Conservation (phyloP, 1,284 basidiomycete genomes). For the Cutaneotrichosporon mucoides region DNA sequence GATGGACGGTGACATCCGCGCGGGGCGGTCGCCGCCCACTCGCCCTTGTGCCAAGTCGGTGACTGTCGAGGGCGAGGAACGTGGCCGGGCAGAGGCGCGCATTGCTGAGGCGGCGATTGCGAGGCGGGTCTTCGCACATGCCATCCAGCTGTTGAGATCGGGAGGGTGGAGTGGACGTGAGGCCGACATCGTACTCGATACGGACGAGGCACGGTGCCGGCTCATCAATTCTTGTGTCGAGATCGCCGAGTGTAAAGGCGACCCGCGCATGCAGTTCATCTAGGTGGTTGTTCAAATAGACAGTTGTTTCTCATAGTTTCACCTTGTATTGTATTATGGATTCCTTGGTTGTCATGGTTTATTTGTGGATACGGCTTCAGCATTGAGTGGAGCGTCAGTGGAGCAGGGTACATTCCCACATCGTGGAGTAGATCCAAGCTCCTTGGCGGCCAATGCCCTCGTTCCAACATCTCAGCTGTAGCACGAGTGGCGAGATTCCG, state of each 20-base stretch:
- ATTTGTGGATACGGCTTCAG: too few species aligned
- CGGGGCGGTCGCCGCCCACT: not conserved
- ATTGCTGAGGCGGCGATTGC: slow-evolving; percentile 1
- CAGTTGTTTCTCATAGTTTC: not conserved
- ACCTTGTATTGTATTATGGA: not conserved
- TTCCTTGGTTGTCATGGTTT: too few species aligned
- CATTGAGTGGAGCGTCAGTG: too few species aligned
- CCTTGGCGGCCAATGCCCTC: too few species aligned
- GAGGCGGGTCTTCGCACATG: not conserved
- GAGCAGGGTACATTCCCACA: too few species aligned
- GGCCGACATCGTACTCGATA: not conserved
- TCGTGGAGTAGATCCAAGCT: too few species aligned
- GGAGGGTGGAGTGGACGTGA: not conserved
- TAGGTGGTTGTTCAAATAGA: not conserved
- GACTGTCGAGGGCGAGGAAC: not conserved
- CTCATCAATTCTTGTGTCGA: slow-evolving; percentile 1
- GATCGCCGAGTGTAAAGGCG: not conserved
- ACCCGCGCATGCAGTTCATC: slow-evolving; percentile 1
- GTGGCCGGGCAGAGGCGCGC: not conserved
- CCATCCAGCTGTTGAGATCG: not conserved
- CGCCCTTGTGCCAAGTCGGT: not conserved
- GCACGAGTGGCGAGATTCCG: too few species aligned
- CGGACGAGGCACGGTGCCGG: not conserved
- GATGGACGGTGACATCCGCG: not conserved
- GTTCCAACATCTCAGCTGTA: too few species aligned